Percentiles rank a stretch among this genome's conserved stretches.
These are phyloP conservation scores for Pseudomicrostroma phylloplanum DNA, from an alignment of 1,284 basidiomycete genomes.

Conservation along the genomic window DNA sequence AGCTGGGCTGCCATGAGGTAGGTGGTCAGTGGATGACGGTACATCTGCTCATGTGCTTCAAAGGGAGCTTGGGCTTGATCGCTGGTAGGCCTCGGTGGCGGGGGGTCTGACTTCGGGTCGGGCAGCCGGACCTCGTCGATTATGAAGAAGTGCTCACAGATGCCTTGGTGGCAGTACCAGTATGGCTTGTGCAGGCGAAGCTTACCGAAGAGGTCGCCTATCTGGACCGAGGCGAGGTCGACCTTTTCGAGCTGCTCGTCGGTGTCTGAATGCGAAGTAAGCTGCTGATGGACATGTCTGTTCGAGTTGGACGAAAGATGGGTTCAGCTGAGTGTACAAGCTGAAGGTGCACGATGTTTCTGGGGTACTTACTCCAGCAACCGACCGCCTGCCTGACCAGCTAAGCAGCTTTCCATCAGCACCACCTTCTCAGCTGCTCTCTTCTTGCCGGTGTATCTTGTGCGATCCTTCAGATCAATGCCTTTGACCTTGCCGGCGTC, in stretches of 20 bases:
- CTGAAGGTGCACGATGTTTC: neutral
- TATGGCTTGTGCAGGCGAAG: slow-evolving; percentile 4
- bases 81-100: neutral
- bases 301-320: neutral
- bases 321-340: neutral
- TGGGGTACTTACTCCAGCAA: neutral
- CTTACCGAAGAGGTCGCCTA: neutral
- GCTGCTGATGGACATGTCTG: neutral
- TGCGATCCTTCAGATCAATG: neutral
- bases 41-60: neutral
- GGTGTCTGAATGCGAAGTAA: neutral
- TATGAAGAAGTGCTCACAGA: neutral
- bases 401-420: neutral
- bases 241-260: neutral
- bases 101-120: neutral
- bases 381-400: neutral
- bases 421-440: neutral
- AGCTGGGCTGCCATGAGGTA: neutral
- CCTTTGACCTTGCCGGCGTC: neutral
- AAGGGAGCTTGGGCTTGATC: neutral
- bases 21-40: neutral
- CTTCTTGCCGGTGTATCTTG: neutral
- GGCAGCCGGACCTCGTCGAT: slow-evolving; percentile 4
- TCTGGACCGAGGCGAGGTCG: neutral
- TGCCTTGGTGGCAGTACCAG: slow-evolving; percentile 3